Evolutionary conservation across 2,329 filamentous ascomycete species (phyloP), one percentile per base, ranked within the genome.

Genomic region (Beauveria caledonica): DNA sequence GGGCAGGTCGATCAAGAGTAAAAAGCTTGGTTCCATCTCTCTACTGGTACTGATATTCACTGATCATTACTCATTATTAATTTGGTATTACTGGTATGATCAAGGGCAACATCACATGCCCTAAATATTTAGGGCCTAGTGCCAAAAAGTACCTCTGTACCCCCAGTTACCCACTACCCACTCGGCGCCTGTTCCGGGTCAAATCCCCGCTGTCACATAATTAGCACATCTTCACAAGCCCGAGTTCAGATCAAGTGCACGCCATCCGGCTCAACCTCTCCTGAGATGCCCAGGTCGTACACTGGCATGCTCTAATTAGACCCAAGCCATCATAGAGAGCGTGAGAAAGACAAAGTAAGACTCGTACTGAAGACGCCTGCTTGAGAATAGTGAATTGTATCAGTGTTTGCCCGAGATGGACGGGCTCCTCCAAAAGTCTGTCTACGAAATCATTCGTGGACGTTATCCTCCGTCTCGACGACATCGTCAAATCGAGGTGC

Each of bases 221-320:
- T n/a, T n/a, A n/a, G n/a, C n/a, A n/a, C n/a, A n/a, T 42, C 50
- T 11, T 56, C 29, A 45, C 40, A 56, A 29, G 9, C 25, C 29
- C 25, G 27, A 29, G 23, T 58, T 58, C 36, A 58, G 10, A 1
- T 2, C n/a, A 59, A 19, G 36, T 51, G 33, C 2, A 33, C 36
- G 7, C 55, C 55, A 19, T 58, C 55, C 9, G 55, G 55, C 23
- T 58, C 55, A 29, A 58, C 44, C 45, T 58, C 55, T 2, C 45
- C 45, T 13, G 55, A 45, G 15, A 58, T 50, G n/a, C 27, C 55
- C 29, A 58, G 5, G 21, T 58, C 55, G 36, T 49, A 50, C 4
- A 58, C 29, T 23, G 55, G 55, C 11, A 8, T 52, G 29, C 49
- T 51, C 29, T 8, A n/a, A n/a, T n/a, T n/a, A 21, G 10, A 4